Evolutionary conservation across 2,329 filamentous ascomycete genomes (phyloP).

Genomic region (Emmonsiellopsis sp.): DNA sequence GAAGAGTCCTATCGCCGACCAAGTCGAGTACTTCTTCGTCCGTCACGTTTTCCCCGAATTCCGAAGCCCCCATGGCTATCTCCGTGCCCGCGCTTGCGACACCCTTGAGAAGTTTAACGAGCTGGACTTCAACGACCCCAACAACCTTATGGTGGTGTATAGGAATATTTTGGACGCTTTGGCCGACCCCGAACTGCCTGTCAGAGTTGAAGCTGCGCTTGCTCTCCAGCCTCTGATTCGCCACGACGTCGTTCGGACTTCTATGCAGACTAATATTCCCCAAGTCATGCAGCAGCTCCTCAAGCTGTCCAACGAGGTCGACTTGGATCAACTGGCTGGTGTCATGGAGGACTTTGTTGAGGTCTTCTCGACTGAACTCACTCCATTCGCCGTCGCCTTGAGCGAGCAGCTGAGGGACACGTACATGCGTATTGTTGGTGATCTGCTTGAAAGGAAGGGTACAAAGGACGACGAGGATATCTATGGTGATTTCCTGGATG

Average conservation of each 20-base stretch:
- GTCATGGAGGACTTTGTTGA: slow-evolving; percentile 99
- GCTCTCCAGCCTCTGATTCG: slow-evolving; percentile 91
- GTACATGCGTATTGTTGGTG: slow-evolving; percentile 84
- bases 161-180: slow-evolving; percentile 94
- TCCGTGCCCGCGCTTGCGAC: slow-evolving; percentile 90
- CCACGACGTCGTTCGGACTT: slow-evolving; percentile 84
- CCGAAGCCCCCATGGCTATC: slow-evolving; percentile 79
- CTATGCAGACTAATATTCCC: slow-evolving; percentile 96
- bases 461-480: slow-evolving; percentile 66
- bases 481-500: slow-evolving; percentile 86
- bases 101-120: slow-evolving; percentile 97
- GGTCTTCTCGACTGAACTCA: slow-evolving; percentile 93
- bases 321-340: slow-evolving; percentile 92
- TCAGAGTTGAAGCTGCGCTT: slow-evolving; percentile 86
- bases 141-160: slow-evolving; percentile 94
- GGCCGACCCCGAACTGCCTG: slow-evolving; percentile 86
- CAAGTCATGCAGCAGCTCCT: slow-evolving; percentile 99
- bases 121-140: slow-evolving; percentile 90
- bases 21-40: slow-evolving; percentile 97
- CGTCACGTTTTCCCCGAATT: slow-evolving; percentile 98
- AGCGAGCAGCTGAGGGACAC: slow-evolving; percentile 95
- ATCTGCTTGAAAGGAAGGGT: slow-evolving; percentile 73
- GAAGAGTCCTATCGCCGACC: slow-evolving; percentile 95
- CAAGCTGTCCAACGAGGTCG: slow-evolving; percentile 94
- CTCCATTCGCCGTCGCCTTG: slow-evolving; percentile 89